phyloP scores from a whole-genome alignment of 352 stramenopile species.

The Thalassiosira mediterranea region DNA sequence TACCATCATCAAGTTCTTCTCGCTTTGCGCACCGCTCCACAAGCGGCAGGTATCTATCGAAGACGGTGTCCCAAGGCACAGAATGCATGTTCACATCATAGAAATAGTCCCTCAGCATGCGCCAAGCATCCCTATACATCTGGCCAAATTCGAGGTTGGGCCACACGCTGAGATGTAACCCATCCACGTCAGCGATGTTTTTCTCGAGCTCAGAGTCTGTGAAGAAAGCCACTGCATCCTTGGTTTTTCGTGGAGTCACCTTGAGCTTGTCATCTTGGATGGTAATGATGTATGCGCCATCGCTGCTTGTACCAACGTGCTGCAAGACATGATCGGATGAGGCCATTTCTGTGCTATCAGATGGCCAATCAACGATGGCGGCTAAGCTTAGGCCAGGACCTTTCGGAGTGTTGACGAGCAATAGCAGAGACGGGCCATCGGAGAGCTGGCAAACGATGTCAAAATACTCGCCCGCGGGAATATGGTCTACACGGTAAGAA shows the following conservation, averaged over 20 bases:
- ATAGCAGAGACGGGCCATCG: slow-evolving; percentile 53
- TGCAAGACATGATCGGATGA: background rate
- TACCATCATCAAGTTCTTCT: slow-evolving; percentile 73
- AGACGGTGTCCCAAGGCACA: slow-evolving; percentile 67
- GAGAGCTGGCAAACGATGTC: slow-evolving; percentile 59
- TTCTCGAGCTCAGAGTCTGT: slow-evolving; percentile 36
- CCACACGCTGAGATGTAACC: slow-evolving; percentile 66
- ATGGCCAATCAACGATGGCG: slow-evolving; percentile 53
- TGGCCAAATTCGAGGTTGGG: slow-evolving; percentile 68
- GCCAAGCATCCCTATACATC: slow-evolving; percentile 78
- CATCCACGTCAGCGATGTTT: slow-evolving; percentile 53
- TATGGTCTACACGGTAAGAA: slow-evolving; percentile 64
- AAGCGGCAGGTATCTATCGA: slow-evolving; percentile 66
- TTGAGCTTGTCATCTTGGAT: slow-evolving; percentile 33
- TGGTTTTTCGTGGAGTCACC: slow-evolving; percentile 43
- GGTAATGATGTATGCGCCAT: slow-evolving; percentile 47
- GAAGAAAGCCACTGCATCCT: slow-evolving; percentile 26
- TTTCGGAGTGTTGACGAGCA: slow-evolving; percentile 34
- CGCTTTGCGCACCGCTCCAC: slow-evolving; percentile 68
- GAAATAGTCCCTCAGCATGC: slow-evolving; percentile 80
- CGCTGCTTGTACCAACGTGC: slow-evolving; percentile 45
- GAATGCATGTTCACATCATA: slow-evolving; percentile 69
- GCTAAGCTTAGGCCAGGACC: slow-evolving; percentile 43
- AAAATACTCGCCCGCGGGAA: slow-evolving; percentile 60
- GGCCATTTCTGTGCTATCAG: slow-evolving; percentile 48